Conservation (phyloP, 2,329 filamentous ascomycete genomes). For the Neonectria sp. region DNA sequence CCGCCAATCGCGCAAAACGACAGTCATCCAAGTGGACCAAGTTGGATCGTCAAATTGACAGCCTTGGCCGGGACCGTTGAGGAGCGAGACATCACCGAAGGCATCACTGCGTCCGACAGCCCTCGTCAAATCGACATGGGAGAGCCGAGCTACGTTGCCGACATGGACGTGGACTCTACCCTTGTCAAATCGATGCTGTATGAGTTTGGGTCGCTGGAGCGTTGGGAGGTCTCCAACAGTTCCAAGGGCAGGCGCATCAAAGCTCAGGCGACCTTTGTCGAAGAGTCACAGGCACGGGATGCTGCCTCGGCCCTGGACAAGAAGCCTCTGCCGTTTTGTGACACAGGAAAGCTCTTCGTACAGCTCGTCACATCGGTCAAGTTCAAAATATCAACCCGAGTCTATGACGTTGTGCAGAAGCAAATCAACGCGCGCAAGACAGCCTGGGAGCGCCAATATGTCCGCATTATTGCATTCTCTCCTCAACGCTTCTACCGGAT, state of each 20-base stretch:
- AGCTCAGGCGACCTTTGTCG: constrained; percentile 56
- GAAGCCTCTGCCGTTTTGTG: constrained; percentile 49
- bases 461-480: background rate
- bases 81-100: constrained; percentile 23
- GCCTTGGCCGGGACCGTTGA: constrained; percentile 13
- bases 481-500: constrained; percentile 38
- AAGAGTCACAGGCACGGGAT: constrained; percentile 54
- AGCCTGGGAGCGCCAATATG: constrained; percentile 50
- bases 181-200: constrained; percentile 50
- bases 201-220: constrained; percentile 52
- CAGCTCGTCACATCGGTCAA: constrained; percentile 54
- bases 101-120: background rate
- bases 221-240: constrained; percentile 48
- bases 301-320: constrained; percentile 52
- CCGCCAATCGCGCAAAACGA: background rate
- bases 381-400: constrained; percentile 54
- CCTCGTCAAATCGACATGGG: constrained; percentile 9
- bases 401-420: constrained; percentile 52
- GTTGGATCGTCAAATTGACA: constrained; percentile 23
- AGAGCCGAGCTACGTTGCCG: constrained; percentile 42
- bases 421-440: constrained; percentile 46
- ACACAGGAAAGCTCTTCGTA: constrained; percentile 53
- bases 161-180: constrained; percentile 39
- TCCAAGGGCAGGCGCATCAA: constrained; percentile 54
- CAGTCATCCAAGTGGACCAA: no score